Base-by-base conservation (phyloP, 148 eudicot species). In the Chenopodium formosanum region DNA sequence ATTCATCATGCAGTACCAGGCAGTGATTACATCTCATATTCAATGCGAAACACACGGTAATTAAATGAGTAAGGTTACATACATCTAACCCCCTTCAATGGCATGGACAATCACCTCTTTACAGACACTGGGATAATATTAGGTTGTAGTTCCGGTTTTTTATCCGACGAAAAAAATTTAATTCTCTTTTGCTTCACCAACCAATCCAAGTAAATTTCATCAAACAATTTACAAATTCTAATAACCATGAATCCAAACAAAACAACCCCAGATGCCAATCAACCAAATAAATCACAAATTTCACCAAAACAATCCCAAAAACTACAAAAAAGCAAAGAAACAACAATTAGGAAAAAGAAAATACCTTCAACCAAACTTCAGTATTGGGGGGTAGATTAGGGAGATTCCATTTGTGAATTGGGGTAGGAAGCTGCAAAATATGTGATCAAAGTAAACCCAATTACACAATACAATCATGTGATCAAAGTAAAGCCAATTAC, bases 381-480 rank as follows among this genome's bases (percentile, higher is more conserved):
- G 97, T 92, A 70, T 85, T 79, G 50, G 80, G 78, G 7, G 99
- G 98, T 87, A 96, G 85, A 90, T 96, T 92, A 32, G 97, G 99
- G 82, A 96, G 92, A 84, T 91, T 91, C 99, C 99, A 96, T 75
- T 82, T 91, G 91, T 96, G 99, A 83, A 96, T 91, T 52, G 99
- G 99, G 82, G 98, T 94, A 52, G 99, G 99, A 87, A 91, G 86
- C 99, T 96, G 91, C 60, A 73, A 69, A 81, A 32, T 37, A 79
- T 27, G 27, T 12, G 47, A 70, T 53, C 31, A 79, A 53, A 25
- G 37, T 52, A 62, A 70, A 46, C 47, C 11, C 44, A 37, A 58
- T 4, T 69, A 31, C 75, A 12, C 23, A 22, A 48, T 10, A 47
- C 10, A 75, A 77, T 29, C 16, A 79, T 27, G 29, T 12, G 53